Percentiles rank a stretch among this genome's conserved stretches.
Evolutionary conservation across 1,284 basidiomycete species (phyloP).

Genomic region (Malassezia obtusa): DNA sequence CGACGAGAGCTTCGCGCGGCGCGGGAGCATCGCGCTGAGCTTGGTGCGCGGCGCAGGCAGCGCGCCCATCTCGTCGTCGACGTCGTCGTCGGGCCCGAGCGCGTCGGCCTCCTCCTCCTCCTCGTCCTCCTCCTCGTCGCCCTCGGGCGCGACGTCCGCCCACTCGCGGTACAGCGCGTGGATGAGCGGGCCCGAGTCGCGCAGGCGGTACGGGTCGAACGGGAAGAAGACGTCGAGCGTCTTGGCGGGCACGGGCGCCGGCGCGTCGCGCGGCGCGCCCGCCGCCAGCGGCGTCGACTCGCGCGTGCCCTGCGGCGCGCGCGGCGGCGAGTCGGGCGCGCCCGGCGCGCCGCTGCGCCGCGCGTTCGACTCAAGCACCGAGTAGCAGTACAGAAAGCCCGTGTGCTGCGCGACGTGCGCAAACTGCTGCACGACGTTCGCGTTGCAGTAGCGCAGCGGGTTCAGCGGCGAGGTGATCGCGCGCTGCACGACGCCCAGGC

Average conservation of each 20-base stretch:
- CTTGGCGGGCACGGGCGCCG: slow-evolving; percentile 18
- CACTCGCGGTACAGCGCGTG: slow-evolving; percentile 54
- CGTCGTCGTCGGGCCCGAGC: slow-evolving; percentile 6
- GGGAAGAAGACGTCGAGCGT: slow-evolving; percentile 86
- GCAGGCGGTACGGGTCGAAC: slow-evolving; percentile 91
- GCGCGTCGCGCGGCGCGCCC: neutral
- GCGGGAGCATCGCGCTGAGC: slow-evolving; percentile 1
- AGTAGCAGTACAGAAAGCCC: slow-evolving; percentile 88
- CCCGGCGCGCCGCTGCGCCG: slow-evolving; percentile 1
- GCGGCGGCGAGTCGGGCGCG: neutral
- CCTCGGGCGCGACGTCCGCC: slow-evolving; percentile 51
- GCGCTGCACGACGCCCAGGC: slow-evolving; percentile 68
- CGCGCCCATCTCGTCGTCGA: slow-evolving; percentile 1
- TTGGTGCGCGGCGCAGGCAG: neutral
- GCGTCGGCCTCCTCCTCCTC: slow-evolving; percentile 25
- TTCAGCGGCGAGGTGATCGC: slow-evolving; percentile 75
- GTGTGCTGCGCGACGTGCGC: slow-evolving; percentile 84
- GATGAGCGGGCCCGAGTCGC: slow-evolving; percentile 52
- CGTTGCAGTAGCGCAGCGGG: slow-evolving; percentile 64
- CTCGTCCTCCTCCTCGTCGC: slow-evolving; percentile 26
- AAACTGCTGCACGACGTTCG: slow-evolving; percentile 84
- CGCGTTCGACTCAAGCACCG: slow-evolving; percentile 73
- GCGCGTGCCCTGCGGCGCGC: slow-evolving; percentile 1
- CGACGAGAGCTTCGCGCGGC: neutral
- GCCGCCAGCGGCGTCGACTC: slow-evolving; percentile 12